Evolutionary conservation across 1,139 yeast genomes (phyloP), one percentile per base, ranked within the genome.

Genomic region (Zygoascus hellenicus): DNA sequence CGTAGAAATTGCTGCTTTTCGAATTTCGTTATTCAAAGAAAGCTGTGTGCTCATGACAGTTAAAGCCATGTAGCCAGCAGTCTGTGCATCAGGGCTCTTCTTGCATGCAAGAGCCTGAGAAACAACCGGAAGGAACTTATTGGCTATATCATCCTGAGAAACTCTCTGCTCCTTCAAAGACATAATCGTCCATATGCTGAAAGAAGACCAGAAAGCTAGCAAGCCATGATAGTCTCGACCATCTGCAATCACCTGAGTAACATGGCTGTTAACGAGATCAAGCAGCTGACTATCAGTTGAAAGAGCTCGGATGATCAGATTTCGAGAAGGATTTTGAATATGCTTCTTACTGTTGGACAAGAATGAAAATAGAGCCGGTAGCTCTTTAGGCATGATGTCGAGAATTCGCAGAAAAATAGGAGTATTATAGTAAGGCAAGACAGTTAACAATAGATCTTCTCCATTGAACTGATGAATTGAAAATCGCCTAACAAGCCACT

Each of bases 401-500:
- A 92, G 69, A 41, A 90, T 71, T 57, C 92, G 79, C 46, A 81
- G 75, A 65, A 92, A 92, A 2, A 85, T 72, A 0, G 89, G 83
- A 38, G 78, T 72, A 55, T 76, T 77, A 63, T 83, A 88, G 66
- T 85, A 86, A 26, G 97, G 95, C 58, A 92, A 71, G 2, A 83
- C 75, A 3, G 89, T 74, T 49, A 90, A 68, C 40, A 94, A 61
- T 35, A 92, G 62, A 50, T 73, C 63, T 63, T 92, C 97, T 0
- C 89, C 71, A 58, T 86, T 88, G 60, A 84, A 83, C 42, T 86
- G 74, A 62, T 92, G 92, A 55, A 87, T 80, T 38, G 86, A 88
- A 64, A 90, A 94, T 58, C 97, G 77, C 69, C 98, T 83, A 22
- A 92, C 83, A 35, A 92, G 77, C 98, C 98, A 92, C 69, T 92